A percentile compares a stretch with the other conserved stretches of the same genome.
phyloP scores from a whole-genome alignment of 2,329 filamentous ascomycete species.

The Xylaria sp. region DNA sequence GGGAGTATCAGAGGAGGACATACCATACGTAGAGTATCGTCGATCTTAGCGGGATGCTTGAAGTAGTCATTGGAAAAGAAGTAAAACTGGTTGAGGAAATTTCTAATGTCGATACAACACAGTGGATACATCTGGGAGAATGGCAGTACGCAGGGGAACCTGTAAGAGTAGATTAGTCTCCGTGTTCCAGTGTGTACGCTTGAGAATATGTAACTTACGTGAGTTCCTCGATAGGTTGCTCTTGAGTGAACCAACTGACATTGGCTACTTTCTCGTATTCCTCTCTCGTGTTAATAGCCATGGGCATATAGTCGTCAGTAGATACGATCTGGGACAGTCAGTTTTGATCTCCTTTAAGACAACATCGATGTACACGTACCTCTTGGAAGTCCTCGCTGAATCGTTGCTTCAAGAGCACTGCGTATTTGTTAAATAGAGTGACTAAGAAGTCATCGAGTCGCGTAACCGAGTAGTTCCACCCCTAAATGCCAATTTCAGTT shows the following conservation, averaged over 20 bases:
- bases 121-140: constrained; percentile 99
- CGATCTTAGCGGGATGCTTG: constrained; percentile 81
- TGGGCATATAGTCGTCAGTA: constrained; percentile 99
- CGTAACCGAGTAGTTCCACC: constrained; percentile 82
- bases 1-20: constrained; percentile 9
- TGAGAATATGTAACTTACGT: constrained; percentile 46
- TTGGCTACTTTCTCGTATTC: constrained; percentile 95
- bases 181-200: constrained; percentile 28
- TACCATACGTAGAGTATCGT: constrained; percentile 79
- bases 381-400: constrained; percentile 97
- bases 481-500: constrained; percentile 41
- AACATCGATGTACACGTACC: constrained; percentile 37
- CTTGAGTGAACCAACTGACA: constrained; percentile 91
- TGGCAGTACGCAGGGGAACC: constrained; percentile 89
- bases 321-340: constrained; percentile 54
- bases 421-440: constrained; percentile 90
- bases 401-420: constrained; percentile 78
- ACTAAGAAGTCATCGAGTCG: constrained; percentile 79
- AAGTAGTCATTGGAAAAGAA: constrained; percentile 97
- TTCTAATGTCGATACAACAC: constrained; percentile 96
- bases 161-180: constrained; percentile 42
- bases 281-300: constrained; percentile 85
- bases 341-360: not conserved
- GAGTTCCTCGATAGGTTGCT: constrained; percentile 69
- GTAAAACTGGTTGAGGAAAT: constrained; percentile 97